Evolutionary conservation across 1,284 basidiomycete genomes (phyloP), one percentile per base, ranked within the genome.

Genomic region (Trichosporon asahii): DNA sequence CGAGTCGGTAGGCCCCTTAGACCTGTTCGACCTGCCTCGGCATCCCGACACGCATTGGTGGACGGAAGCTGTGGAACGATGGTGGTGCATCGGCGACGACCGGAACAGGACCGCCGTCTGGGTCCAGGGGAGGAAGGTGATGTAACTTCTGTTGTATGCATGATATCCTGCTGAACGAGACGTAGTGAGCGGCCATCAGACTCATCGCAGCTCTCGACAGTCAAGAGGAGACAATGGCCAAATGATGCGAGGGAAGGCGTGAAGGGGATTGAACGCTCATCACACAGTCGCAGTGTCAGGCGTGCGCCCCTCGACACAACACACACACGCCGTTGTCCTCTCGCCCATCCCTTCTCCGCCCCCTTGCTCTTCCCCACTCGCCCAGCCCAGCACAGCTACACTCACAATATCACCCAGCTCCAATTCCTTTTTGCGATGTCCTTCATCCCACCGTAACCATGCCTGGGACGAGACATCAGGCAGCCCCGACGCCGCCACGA

Each of bases 81-180:
- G 93, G 93, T 94, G 92, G 91, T 92, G 90, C 75, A 79, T 90
- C 57, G 92, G 93, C 1, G 90, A 91, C 75, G 79, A 77, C 14
- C 85, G 86, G 64, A 94, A 94, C 80, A 85, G 91, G 12, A 76
- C 73, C 3, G 85, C 82, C 0, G 85, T 92, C 80, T 94, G 91
- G 91, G 86, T 93, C 2, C 90, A 93, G 81, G 92, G 92, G 37
- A 71, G 67, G 64, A 68, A 14, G 67, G 37, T 44, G 71, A 25
- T 65, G 69, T 40, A 57, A 53, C 49, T 8, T 46, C 18, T 53
- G 49, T 53, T 53, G 49, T 53, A 53, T 53, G 49, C 49, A 53
- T 53, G 40, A n/a, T n/a, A 44, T 44, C 15, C 8, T 33, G 12
- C 40, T 44, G 40, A 44, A 44, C 40, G 6, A 11, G 6, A n/a